phyloP scores from a whole-genome alignment of 257 asterid genomes.

The Salvia hispanica region DNA sequence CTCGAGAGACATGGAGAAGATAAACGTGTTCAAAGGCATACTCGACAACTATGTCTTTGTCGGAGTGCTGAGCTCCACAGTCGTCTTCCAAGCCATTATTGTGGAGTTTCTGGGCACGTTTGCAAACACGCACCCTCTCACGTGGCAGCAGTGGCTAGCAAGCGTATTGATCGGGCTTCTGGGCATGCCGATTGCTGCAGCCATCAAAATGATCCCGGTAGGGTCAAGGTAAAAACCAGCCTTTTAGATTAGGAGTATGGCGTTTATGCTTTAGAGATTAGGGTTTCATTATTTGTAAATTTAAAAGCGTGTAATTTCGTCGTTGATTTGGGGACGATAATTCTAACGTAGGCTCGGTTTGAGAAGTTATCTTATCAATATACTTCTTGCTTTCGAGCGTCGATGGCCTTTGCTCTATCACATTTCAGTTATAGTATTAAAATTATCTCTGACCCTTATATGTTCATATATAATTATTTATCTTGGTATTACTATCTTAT shows the following conservation, averaged over 20 bases:
- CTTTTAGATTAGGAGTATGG: not conserved
- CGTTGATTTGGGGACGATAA: too few species aligned
- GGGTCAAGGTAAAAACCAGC: slow-evolving; percentile 49
- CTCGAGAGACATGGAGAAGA: slow-evolving; percentile 94
- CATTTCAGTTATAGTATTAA: too few species aligned
- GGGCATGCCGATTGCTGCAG: slow-evolving; percentile 94
- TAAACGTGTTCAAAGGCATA: slow-evolving; percentile 81
- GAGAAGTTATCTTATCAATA: too few species aligned
- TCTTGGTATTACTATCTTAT: too few species aligned
- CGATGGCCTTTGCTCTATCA: too few species aligned
- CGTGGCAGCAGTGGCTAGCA: slow-evolving; percentile 73
- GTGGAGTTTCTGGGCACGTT: slow-evolving; percentile 78
- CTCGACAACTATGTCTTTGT: slow-evolving; percentile 78
- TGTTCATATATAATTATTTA: too few species aligned
- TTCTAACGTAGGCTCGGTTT: too few species aligned
- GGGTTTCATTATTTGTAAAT: too few species aligned
- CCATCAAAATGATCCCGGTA: slow-evolving; percentile 81
- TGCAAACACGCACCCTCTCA: slow-evolving; percentile 81
- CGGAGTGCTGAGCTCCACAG: slow-evolving; percentile 67
- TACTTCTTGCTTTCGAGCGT: too few species aligned
- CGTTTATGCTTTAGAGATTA: too few species aligned
- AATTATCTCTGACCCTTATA: too few species aligned
- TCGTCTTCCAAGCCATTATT: slow-evolving; percentile 72
- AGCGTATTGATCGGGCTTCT: slow-evolving; percentile 75
- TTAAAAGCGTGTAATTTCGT: too few species aligned